These are phyloP conservation scores for Marchantia polymorpha DNA, from an alignment of 225 moss, liverwort and hornwort species.

Conservation along the genomic window DNA sequence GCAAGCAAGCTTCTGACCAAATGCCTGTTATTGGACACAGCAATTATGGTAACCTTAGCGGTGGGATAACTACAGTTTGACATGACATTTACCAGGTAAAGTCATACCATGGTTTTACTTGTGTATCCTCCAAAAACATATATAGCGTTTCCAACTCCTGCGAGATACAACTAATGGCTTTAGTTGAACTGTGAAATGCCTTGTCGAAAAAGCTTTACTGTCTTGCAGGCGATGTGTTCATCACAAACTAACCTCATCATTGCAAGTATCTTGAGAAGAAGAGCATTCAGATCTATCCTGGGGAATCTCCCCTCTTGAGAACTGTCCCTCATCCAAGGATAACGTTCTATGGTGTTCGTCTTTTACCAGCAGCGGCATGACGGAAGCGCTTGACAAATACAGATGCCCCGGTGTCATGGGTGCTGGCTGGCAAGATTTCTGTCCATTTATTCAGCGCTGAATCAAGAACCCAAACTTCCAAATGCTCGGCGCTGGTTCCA, in stretches of 20 bases:
- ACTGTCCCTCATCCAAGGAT: background rate
- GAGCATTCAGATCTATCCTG: background rate
- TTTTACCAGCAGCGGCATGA: slow-evolving; percentile 46
- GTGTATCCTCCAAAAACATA: slow-evolving; percentile 49
- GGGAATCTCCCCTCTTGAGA: background rate
- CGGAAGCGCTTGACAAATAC: slow-evolving; percentile 29
- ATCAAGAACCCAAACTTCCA: slow-evolving; percentile 50
- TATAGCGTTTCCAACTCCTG: slow-evolving; percentile 43
- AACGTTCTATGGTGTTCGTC: background rate
- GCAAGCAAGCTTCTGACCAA: background rate
- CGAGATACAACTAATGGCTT: background rate
- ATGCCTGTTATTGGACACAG: background rate
- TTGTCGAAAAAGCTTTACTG: too few species aligned
- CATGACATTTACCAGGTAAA: background rate
- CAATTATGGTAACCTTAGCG: too few species aligned
- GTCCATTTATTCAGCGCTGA: slow-evolving; percentile 32
- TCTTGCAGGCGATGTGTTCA: background rate
- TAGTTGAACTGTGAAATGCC: background rate
- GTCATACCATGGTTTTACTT: slow-evolving; percentile 36
- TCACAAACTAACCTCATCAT: background rate
- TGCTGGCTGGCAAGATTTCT: slow-evolving; percentile 28
- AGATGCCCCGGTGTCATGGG: slow-evolving; percentile 23
- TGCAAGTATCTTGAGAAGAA: background rate
- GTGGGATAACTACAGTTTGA: background rate
- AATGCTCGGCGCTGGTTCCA: slow-evolving; percentile 28